Base-by-base conservation (phyloP, 352 stramenopile species). In the Aphanomyces cochlioides region DNA sequence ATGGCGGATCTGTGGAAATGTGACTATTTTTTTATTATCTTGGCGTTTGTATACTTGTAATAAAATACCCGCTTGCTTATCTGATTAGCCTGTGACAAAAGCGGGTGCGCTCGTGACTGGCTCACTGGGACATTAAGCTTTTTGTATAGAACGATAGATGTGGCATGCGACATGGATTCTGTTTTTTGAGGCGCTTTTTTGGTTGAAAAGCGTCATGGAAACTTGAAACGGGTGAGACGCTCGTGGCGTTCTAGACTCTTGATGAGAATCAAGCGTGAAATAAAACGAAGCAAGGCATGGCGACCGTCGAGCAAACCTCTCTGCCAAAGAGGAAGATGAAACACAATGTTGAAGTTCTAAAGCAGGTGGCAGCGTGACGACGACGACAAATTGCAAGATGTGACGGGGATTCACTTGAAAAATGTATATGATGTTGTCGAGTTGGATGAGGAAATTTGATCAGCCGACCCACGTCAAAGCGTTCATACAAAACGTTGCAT, bases 101-200 rank as follows among this genome's bases (percentile, higher is more conserved):
- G 50, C 8, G 50, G 50, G 50, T 58, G 50, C 50, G 45, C 45
- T 58, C 50, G 4, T 59, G 56, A 53, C 57, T 66, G 57, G 57
- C 57, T 66, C 39, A 48, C 19, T 66, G 3, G 4, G 15, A 50
- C 41, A 21, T 41, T 53, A 39, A 0, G 39, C 38, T 47, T 48
- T 10, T 34, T 12, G 17, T 50, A 48, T 66, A 37, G 57, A 15
- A 50, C 39, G 40, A 37, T 66, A 47, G 57, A 47, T 53, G 57
- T 47, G 38, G 57, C 57, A 47, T 66, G 57, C 57, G 57, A 66
- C 57, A 66, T 53, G 57, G 57, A 47, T 58, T 58, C 21, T 19
- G 50, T 58, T 36, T 36, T 19, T 28, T 28, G 28, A 36, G 50
- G 17, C 50, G 50, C 50, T 58, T 58, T 36, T 58, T 36, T 17